Evolutionary conservation across 371 early-diverging fungal species (phyloP).

Genomic region (Mycotypha africana): DNA sequence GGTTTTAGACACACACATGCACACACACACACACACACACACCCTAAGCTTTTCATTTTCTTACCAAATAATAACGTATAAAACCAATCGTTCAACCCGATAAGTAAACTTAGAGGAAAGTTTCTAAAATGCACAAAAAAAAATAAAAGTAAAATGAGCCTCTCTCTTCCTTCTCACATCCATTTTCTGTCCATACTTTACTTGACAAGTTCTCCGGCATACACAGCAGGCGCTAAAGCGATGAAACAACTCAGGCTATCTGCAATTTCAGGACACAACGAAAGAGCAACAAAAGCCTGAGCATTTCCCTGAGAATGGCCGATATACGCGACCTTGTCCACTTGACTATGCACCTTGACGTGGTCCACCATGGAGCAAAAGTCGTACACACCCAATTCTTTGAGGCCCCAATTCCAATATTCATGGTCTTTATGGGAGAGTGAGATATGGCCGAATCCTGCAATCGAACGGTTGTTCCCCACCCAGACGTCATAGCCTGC

Average conservation of each 20-base stretch:
- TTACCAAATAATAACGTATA: slow-evolving; percentile 34
- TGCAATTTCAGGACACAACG: slow-evolving; percentile 31
- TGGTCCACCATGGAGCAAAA: slow-evolving; percentile 39
- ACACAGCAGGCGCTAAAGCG: slow-evolving; percentile 55
- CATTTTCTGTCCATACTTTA: too few species aligned
- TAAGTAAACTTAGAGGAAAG: slow-evolving; percentile 24
- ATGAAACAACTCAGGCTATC: slow-evolving; percentile 43
- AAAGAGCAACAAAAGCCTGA: slow-evolving; percentile 46
- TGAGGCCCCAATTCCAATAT: slow-evolving; percentile 55
- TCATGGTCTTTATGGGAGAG: slow-evolving; percentile 27
- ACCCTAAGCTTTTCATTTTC: background rate
- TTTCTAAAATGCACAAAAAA: slow-evolving; percentile 9
- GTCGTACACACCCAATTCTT: slow-evolving; percentile 48
- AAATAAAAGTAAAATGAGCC: too few species aligned
- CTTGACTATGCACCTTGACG: slow-evolving; percentile 17
- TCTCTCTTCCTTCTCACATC: too few species aligned
- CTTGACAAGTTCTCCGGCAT: slow-evolving; percentile 40
- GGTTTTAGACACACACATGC: background rate
- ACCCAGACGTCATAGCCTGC: slow-evolving; percentile 53
- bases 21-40: too few species aligned
- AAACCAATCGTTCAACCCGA: slow-evolving; percentile 18
- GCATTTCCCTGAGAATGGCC: slow-evolving; percentile 62
- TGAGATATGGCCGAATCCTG: slow-evolving; percentile 18
- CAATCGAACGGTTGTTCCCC: slow-evolving; percentile 38
- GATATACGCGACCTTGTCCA: slow-evolving; percentile 37